Evolutionary conservation across 768 basidiomycete species (phyloP), one percentile per base, ranked within the genome.

Genomic region (Rhodocollybia butyracea): DNA sequence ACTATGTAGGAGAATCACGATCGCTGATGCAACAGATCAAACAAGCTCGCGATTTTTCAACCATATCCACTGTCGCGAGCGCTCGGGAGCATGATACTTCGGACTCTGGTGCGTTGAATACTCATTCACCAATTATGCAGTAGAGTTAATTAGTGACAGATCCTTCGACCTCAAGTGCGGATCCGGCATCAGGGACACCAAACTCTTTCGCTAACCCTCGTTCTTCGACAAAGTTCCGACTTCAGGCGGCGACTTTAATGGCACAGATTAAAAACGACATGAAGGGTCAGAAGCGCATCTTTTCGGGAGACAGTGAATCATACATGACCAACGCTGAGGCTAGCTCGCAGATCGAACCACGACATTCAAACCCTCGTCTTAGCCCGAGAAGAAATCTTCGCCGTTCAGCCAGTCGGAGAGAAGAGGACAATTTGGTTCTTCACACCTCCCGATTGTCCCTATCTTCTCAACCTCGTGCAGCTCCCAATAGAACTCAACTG

Each of bases 211-310:
- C 12, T 24, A 19, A 31, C 19, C 21, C 73, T 2, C 81, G 82
- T 56, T 85, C 87, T 0, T 86, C 89, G 7, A 74, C 84, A 21
- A 80, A 79, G 8, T 90, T 90, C 66, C 82, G 91, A 39, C 76
- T 83, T 61, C 85, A 91, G 61, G 93, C 90, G 12, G 88, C 83
- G 8, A 83, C 77, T 24, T 70, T 95, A 43, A 93, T 95, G 89
- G 88, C 87, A 24, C 89, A 91, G 60, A 92, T 94, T 60, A 88
- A 87, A 69, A 80, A 76, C 55, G 89, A 91, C 61, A 83, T 91
- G 78, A 84, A 82, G 62, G 80, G 84, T 3, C 79, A 81, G 50
- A 90, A 90, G 67, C 84, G 88, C 12, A 62, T 89, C 2, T 87
- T 88, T 64, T 87, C 88, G 2, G 78, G 76, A 5, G 86, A 88